A percentile compares a stretch with the other conserved stretches of the same genome.
phyloP scores from a whole-genome alignment of 1,139 yeast genomes.

The Diutina rugosa region DNA sequence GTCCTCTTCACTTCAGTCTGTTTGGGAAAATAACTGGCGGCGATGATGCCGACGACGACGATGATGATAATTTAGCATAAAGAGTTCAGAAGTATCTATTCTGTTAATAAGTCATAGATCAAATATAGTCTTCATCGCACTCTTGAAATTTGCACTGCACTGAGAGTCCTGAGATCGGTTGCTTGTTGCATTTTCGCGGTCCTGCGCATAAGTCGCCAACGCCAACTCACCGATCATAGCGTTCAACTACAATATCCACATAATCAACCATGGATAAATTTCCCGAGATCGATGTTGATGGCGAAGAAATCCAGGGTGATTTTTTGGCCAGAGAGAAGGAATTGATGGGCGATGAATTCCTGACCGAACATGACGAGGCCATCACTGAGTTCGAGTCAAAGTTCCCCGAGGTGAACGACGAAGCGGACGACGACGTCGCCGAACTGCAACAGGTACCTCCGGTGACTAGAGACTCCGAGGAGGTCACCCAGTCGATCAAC shows the following conservation, averaged over 20 bases:
- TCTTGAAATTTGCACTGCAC: neutral
- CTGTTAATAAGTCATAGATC: too few relatives aligned
- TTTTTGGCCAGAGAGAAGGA: constrained; percentile 80
- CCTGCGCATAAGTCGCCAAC: neutral
- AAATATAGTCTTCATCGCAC: too few relatives aligned
- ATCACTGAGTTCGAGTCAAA: constrained; percentile 55
- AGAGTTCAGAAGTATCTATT: too few relatives aligned
- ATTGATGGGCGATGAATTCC: constrained; percentile 70
- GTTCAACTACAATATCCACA: neutral
- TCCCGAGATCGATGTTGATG: constrained; percentile 20
- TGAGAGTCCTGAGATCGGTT: neutral
- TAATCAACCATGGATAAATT: constrained; percentile 56
- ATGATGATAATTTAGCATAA: neutral
- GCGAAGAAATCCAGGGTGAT: constrained; percentile 32
- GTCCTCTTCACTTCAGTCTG: constrained; percentile 64
- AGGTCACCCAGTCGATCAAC: neutral
- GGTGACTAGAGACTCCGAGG: neutral
- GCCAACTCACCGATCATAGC: neutral
- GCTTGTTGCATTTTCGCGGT: neutral
- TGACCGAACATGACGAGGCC: constrained; percentile 54
- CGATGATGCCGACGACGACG: neutral
- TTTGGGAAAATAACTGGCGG: neutral
- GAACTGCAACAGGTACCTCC: neutral
- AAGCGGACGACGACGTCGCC: constrained; percentile 8
- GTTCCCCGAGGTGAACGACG: constrained; percentile 44